Evolutionary conservation across 495 filamentous ascomycete genomes (phyloP).

Genomic region (Xylaria telfairii): DNA sequence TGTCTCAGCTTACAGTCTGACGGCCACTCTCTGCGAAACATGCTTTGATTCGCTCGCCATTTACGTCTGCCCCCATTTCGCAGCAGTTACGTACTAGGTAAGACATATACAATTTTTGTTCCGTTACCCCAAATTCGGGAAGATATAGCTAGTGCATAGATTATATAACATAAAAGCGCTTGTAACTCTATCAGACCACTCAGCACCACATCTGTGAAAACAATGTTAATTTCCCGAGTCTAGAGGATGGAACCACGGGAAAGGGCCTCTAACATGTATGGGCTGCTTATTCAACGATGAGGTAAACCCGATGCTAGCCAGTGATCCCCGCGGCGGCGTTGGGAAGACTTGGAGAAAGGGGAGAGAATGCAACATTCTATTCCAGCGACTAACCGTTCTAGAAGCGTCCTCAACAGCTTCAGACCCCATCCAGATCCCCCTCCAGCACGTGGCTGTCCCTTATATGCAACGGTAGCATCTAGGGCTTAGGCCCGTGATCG

Average conservation of each 20-base stretch:
- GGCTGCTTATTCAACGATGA: neutral
- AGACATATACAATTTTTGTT: neutral
- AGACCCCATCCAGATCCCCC: neutral
- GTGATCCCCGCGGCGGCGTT: neutral
- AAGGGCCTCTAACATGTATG: neutral
- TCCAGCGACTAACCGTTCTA: neutral
- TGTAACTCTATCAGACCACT: neutral
- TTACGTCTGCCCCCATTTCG: neutral
- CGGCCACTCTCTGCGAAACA: no score
- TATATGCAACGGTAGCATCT: conserved; percentile 9
- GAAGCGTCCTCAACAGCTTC: neutral
- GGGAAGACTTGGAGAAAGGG: neutral
- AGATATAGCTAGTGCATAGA: neutral
- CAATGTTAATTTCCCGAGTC: neutral
- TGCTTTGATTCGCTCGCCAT: neutral
- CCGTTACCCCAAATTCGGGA: neutral
- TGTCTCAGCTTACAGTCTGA: neutral
- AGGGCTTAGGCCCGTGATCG: conserved; percentile 8
- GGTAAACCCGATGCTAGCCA: neutral
- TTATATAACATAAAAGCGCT: neutral
- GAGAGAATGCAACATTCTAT: neutral
- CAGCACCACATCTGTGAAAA: neutral
- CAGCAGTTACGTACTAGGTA: neutral
- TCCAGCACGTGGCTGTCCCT: neutral
- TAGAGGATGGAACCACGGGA: neutral